These are phyloP conservation scores for Scheffersomyces parashehatae DNA, from an alignment of 1,139 yeast species.

Conservation along the genomic window DNA sequence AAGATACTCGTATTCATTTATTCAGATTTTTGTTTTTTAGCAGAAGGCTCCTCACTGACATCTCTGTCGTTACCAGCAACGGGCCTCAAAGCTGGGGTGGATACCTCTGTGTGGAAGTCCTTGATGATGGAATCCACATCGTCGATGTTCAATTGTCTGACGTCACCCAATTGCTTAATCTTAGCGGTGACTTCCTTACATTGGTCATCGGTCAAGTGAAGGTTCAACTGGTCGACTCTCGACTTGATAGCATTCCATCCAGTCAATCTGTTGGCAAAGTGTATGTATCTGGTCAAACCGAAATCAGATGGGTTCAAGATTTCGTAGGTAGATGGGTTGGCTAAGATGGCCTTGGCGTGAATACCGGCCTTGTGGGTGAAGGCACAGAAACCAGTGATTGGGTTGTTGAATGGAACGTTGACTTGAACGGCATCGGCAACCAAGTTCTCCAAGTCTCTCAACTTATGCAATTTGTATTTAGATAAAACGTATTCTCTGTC, in stretches of 20 bases:
- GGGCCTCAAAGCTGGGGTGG: constrained; percentile 23
- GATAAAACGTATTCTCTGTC: constrained; percentile 58
- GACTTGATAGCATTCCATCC: constrained; percentile 56
- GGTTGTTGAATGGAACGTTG: constrained; percentile 60
- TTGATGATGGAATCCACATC: constrained; percentile 51
- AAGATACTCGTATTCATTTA: constrained; percentile 12
- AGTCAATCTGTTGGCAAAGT: constrained; percentile 59
- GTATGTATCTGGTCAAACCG: constrained; percentile 58
- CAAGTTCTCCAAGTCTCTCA: constrained; percentile 56
- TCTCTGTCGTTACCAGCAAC: constrained; percentile 22
- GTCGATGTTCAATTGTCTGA: constrained; percentile 48
- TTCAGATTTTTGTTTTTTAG: constrained; percentile 39
- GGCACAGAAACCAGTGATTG: constrained; percentile 64
- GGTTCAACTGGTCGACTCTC: constrained; percentile 49
- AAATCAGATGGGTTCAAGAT: constrained; percentile 58
- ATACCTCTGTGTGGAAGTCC: constrained; percentile 41
- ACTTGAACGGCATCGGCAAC: constrained; percentile 61
- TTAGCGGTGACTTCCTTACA: constrained; percentile 56
- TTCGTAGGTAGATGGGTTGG: constrained; percentile 62
- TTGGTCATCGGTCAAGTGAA: constrained; percentile 54
- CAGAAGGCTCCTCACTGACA: constrained; percentile 29
- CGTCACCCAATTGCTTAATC: constrained; percentile 58
- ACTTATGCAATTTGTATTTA: constrained; percentile 54
- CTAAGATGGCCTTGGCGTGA: constrained; percentile 61
- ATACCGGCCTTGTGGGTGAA: constrained; percentile 65